These are phyloP conservation scores for Suillus weaverae DNA, from an alignment of 768 basidiomycete genomes.

Conservation along the genomic window DNA sequence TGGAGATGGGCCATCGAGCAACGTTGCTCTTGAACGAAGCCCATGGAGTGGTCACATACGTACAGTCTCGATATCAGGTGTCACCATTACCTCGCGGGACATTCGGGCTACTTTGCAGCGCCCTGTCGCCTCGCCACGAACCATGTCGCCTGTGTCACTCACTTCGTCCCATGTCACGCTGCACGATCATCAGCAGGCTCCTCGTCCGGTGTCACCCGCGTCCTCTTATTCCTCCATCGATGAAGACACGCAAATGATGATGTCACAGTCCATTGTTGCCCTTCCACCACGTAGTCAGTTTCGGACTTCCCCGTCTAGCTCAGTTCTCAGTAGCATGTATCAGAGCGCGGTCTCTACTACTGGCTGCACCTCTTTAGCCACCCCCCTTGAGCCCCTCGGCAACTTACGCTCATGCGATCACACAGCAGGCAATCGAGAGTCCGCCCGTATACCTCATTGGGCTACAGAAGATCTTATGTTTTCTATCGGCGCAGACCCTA, in stretches of 20 bases:
- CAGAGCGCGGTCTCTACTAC: slow-evolving; percentile 63
- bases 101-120: slow-evolving; percentile 30
- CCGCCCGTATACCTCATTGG: slow-evolving; percentile 6
- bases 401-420: neutral
- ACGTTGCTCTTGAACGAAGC: slow-evolving; percentile 14
- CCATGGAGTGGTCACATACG: slow-evolving; percentile 34
- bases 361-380: slow-evolving; percentile 6
- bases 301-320: slow-evolving; percentile 43
- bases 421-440: slow-evolving; percentile 1
- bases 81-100: slow-evolving; percentile 53
- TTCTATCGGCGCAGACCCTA: slow-evolving; percentile 63
- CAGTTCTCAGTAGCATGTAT: slow-evolving; percentile 70
- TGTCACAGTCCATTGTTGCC: slow-evolving; percentile 74
- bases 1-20: slow-evolving; percentile 27
- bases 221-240: slow-evolving; percentile 60
- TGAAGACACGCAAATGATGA: slow-evolving; percentile 60
- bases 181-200: slow-evolving; percentile 5
- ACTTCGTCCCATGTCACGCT: slow-evolving; percentile 17
- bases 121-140: slow-evolving; percentile 21
- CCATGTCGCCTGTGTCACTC: slow-evolving; percentile 29
- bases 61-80: slow-evolving; percentile 55
- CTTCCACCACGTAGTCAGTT: slow-evolving; percentile 45
- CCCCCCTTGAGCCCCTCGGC: slow-evolving; percentile 1
- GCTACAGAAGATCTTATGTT: slow-evolving; percentile 48
- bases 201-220: slow-evolving; percentile 37